These are phyloP conservation scores for Psophocarpus tetragonolobus DNA, from an alignment of 306 rosid species.

Conservation along the genomic window DNA sequence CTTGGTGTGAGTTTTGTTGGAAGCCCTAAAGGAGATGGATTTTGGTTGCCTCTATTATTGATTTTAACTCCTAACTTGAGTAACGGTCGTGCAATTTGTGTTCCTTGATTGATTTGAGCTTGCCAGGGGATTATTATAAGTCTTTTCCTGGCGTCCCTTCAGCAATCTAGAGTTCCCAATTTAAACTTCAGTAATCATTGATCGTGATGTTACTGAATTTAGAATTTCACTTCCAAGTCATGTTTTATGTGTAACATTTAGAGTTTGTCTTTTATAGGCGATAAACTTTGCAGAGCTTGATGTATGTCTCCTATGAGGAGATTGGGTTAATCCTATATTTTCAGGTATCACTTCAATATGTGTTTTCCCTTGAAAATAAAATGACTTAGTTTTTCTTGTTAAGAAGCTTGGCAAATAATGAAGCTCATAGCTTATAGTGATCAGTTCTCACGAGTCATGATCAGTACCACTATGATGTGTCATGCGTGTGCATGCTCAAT, in stretches of 20 bases:
- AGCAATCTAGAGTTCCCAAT: not conserved
- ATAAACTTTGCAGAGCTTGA: constrained; percentile 19
- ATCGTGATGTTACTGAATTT: constrained; percentile 3
- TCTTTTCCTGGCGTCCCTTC: not conserved
- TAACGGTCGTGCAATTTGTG: constrained; percentile 16
- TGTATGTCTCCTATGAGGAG: constrained; percentile 37
- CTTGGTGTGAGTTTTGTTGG: constrained; percentile 12
- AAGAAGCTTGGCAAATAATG: not conserved
- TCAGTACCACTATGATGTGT: not conserved
- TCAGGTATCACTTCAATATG: constrained; percentile 17
- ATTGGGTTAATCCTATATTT: constrained; percentile 23
- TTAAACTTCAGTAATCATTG: constrained; percentile 23
- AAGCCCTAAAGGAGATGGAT: constrained; percentile 26
- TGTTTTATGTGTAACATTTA: constrained; percentile 18
- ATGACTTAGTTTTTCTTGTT: constrained; percentile 6
- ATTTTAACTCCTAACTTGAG: constrained; percentile 17
- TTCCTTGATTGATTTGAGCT: constrained; percentile 31
- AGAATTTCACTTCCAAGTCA: constrained; percentile 7
- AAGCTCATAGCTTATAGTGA: not conserved
- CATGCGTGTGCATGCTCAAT: not conserved
- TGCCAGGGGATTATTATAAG: constrained; percentile 16
- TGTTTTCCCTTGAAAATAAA: constrained; percentile 23
- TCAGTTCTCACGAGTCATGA: not conserved
- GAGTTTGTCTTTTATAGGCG: constrained; percentile 25
- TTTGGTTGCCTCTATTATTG: constrained; percentile 28